Conservation (phyloP, 495 filamentous ascomycete genomes). For the Geopyxis carbonaria region DNA sequence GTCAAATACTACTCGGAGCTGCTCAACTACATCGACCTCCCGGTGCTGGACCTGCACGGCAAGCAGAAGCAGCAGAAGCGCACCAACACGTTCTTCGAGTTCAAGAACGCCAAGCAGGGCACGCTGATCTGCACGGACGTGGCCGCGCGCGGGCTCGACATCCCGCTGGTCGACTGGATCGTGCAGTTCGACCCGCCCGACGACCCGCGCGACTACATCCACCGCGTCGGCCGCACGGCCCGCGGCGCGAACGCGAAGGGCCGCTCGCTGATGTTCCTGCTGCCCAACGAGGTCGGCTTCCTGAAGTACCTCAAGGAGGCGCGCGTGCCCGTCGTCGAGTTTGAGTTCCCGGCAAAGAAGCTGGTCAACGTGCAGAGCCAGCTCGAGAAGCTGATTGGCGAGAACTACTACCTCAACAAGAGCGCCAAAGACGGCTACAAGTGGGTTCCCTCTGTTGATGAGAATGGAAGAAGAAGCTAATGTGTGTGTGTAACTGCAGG, state of each 20-base stretch:
- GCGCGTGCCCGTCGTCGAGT: slow-evolving; percentile 83
- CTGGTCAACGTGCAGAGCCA: slow-evolving; percentile 90
- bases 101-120: slow-evolving; percentile 81
- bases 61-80: slow-evolving; percentile 97
- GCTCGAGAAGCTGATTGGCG: slow-evolving; percentile 77
- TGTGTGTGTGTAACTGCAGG: slow-evolving; percentile 23
- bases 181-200: slow-evolving; percentile 90
- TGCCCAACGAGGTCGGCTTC: slow-evolving; percentile 85
- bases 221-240: slow-evolving; percentile 89
- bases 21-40: slow-evolving; percentile 89
- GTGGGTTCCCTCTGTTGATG: slow-evolving; percentile 7
- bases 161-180: slow-evolving; percentile 87
- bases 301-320: slow-evolving; percentile 81
- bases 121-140: slow-evolving; percentile 94
- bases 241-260: slow-evolving; percentile 72
- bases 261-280: slow-evolving; percentile 73
- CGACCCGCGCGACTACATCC: slow-evolving; percentile 85
- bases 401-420: slow-evolving; percentile 96
- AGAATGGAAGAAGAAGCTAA: slow-evolving; percentile 46
- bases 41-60: slow-evolving; percentile 72
- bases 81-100: slow-evolving; percentile 96
- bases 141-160: slow-evolving; percentile 84
- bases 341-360: slow-evolving; percentile 83
- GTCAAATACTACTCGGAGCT: slow-evolving; percentile 92
- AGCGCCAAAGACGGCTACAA: slow-evolving; percentile 45